These are phyloP conservation scores for Polygonum aviculare DNA, from an alignment of 148 eudicot species.

Conservation along the genomic window DNA sequence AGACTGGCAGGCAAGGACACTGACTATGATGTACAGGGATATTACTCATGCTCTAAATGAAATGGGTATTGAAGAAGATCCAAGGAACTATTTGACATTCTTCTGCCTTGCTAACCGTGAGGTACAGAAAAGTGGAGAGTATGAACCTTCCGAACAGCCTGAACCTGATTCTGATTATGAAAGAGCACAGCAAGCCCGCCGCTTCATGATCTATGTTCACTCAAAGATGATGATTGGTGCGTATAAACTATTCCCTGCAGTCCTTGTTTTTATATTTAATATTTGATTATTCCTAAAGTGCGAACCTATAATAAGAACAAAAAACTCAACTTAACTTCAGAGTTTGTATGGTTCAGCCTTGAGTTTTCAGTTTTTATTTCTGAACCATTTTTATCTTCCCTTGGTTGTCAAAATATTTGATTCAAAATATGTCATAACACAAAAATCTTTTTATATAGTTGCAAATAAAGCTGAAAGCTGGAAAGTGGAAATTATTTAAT, in stretches of 20 bases:
- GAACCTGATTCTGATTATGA: slow-evolving; percentile 47
- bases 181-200: slow-evolving; percentile 59
- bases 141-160: slow-evolving; percentile 57
- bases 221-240: slow-evolving; percentile 85
- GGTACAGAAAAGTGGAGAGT: slow-evolving; percentile 48
- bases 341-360: background rate
- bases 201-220: slow-evolving; percentile 84
- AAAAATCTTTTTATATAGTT: no score
- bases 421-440: no score
- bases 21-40: slow-evolving; percentile 71
- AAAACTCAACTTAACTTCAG: background rate
- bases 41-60: slow-evolving; percentile 40
- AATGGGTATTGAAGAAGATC: slow-evolving; percentile 61
- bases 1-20: slow-evolving; percentile 64
- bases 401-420: background rate
- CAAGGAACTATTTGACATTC: slow-evolving; percentile 65
- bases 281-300: background rate
- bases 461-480: no score
- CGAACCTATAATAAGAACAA: background rate
- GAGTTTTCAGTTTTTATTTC: background rate
- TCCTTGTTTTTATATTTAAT: background rate
- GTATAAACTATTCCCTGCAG: background rate
- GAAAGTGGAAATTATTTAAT: no score
- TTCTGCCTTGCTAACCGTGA: slow-evolving; percentile 80
- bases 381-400: background rate